A percentile compares a stretch with the other conserved stretches of the same genome.
Conservation (phyloP, 2,329 filamentous ascomycete genomes). For the Aspergillus fischeri region DNA sequence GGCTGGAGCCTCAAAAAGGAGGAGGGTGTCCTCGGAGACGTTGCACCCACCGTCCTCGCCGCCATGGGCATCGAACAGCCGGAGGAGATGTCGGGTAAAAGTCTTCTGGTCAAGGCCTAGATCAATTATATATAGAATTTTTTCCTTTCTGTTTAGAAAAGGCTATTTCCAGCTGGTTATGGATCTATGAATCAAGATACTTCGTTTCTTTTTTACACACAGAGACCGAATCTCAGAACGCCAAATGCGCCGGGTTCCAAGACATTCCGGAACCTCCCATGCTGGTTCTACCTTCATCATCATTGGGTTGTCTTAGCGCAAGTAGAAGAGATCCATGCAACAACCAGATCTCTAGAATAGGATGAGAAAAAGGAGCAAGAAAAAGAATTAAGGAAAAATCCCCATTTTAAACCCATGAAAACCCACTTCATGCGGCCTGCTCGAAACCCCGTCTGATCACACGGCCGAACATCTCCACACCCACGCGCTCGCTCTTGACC, state of each 20-base stretch:
- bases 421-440: constrained; percentile 58
- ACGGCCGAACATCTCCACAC: constrained; percentile 49
- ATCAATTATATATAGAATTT: constrained; percentile 17
- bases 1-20: constrained; percentile 82
- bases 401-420: neutral
- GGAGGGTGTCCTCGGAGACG: constrained; percentile 89
- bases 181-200: constrained; percentile 17
- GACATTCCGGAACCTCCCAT: constrained; percentile 14
- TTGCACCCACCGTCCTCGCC: constrained; percentile 87
- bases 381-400: constrained; percentile 12
- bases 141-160: constrained; percentile 14
- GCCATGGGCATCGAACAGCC: constrained; percentile 89
- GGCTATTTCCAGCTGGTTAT: constrained; percentile 13
- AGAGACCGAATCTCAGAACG: constrained; percentile 19
- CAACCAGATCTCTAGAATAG: constrained; percentile 1
- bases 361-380: constrained; percentile 5
- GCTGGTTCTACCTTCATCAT: constrained; percentile 11
- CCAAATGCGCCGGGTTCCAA: constrained; percentile 25
- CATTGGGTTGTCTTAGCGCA: constrained; percentile 13
- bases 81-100: constrained; percentile 85
- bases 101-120: constrained; percentile 68
- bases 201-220: neutral
- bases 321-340: neutral
- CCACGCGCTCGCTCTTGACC: constrained; percentile 92
- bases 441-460: constrained; percentile 84